These are phyloP conservation scores for Chlorella sp. DNA, from an alignment of 139 green algal species.

Conservation along the genomic window DNA sequence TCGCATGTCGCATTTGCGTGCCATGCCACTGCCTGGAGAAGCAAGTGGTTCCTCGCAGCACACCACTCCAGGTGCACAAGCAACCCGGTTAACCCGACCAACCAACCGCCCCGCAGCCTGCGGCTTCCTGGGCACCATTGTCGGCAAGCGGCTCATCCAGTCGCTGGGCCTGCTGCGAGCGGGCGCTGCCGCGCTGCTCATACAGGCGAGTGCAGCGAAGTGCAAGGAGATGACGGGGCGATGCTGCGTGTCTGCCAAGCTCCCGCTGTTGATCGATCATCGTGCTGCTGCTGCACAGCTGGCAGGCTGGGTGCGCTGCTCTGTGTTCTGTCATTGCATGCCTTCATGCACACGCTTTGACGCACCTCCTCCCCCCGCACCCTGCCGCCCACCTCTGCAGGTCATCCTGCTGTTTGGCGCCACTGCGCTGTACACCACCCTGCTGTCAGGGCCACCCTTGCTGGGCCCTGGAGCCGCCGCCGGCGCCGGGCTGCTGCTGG, in stretches of 20 bases:
- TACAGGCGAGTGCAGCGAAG: conserved; percentile 34
- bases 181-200: conserved; percentile 33
- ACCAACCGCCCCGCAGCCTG: conserved; percentile 8
- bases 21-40: background rate
- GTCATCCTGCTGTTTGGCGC: background rate
- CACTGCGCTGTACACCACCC: background rate
- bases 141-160: conserved; percentile 41
- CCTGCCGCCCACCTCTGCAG: background rate
- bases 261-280: too few relatives aligned
- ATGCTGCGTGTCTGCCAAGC: too few relatives aligned
- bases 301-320: too few relatives aligned
- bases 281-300: too few relatives aligned
- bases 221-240: too few relatives aligned
- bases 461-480: background rate
- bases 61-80: too few relatives aligned
- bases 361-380: background rate
- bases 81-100: background rate
- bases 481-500: conserved; percentile 18
- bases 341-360: background rate
- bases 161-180: conserved; percentile 46
- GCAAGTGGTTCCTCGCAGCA: too few relatives aligned
- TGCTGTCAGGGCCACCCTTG: conserved; percentile 9
- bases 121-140: conserved; percentile 55
- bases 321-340: too few relatives aligned
- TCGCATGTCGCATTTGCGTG: background rate